A percentile compares a stretch with the other conserved stretches of the same genome.
These are phyloP conservation scores for Candida rishiriensis DNA, from an alignment of 805 yeast species.

Conservation along the genomic window DNA sequence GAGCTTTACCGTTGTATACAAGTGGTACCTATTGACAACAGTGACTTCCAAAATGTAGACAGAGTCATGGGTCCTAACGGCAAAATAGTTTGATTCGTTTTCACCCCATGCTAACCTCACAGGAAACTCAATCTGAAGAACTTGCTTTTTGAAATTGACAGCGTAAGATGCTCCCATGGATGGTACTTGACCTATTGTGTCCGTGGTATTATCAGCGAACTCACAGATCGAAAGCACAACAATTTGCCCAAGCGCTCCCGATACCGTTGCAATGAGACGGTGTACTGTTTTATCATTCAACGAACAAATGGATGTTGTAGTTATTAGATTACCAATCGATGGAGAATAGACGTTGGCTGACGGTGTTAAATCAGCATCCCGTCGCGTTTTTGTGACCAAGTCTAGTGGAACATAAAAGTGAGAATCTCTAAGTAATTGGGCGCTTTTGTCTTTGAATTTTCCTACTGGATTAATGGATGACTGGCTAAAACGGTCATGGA, in stretches of 20 bases:
- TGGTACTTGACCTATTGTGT: slow-evolving; percentile 2
- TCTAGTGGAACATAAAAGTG: slow-evolving; percentile 23
- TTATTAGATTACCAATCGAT: slow-evolving; percentile 27
- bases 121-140: slow-evolving; percentile 32
- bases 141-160: slow-evolving; percentile 12
- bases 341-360: slow-evolving; percentile 33
- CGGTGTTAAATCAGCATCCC: slow-evolving; percentile 26
- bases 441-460: neutral
- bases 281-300: neutral
- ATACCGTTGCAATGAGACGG: neutral
- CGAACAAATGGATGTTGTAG: slow-evolving; percentile 2
- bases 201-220: neutral
- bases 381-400: slow-evolving; percentile 19
- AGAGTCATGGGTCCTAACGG: slow-evolving; percentile 28
- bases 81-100: slow-evolving; percentile 14
- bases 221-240: slow-evolving; percentile 25
- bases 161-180: slow-evolving; percentile 13
- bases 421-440: slow-evolving; percentile 5
- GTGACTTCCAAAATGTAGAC: slow-evolving; percentile 27
- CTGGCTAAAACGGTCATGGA: neutral
- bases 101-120: slow-evolving; percentile 4
- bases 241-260: slow-evolving; percentile 20
- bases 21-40: slow-evolving; percentile 7
- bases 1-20: slow-evolving; percentile 18
- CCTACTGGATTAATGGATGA: neutral